These are phyloP conservation scores for Erysimum cheiri DNA, from an alignment of 441 rosid genomes.

Conservation along the genomic window DNA sequence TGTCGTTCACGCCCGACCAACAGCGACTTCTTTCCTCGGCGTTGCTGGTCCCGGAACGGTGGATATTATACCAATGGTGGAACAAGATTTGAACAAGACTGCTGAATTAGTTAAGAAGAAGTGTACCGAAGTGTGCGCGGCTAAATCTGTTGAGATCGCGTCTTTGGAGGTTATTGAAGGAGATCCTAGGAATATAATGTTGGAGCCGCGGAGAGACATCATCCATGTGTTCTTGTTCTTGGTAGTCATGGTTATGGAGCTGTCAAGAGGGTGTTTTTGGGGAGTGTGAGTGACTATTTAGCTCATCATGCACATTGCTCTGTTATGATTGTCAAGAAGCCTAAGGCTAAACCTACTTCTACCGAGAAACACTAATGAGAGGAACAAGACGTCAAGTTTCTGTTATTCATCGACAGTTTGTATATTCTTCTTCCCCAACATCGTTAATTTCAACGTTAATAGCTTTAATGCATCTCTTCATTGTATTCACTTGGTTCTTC, in stretches of 20 bases:
- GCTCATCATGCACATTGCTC: slow-evolving; percentile 43
- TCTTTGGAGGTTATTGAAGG: slow-evolving; percentile 47
- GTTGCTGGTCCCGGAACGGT: slow-evolving; percentile 51
- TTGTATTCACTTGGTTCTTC: not conserved
- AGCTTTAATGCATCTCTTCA: not conserved
- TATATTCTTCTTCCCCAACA: slow-evolving; percentile 5
- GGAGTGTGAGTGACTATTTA: slow-evolving; percentile 41
- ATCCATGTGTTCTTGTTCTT: slow-evolving; percentile 53
- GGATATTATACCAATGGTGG: slow-evolving; percentile 48
- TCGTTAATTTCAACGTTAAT: not conserved
- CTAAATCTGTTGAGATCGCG: slow-evolving; percentile 45
- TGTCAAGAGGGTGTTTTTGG: slow-evolving; percentile 47
- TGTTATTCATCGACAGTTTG: not conserved
- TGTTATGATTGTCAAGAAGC: slow-evolving; percentile 39
- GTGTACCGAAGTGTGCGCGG: slow-evolving; percentile 45
- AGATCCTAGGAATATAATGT: slow-evolving; percentile 53
- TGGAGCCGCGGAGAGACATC: slow-evolving; percentile 52
- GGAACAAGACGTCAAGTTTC: not conserved
- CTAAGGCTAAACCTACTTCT: slow-evolving; percentile 14
- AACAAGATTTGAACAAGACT: slow-evolving; percentile 47
- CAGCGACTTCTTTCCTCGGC: slow-evolving; percentile 41
- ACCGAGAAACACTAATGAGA: not conserved
- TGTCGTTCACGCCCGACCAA: slow-evolving; percentile 50
- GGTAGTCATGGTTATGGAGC: slow-evolving; percentile 63
- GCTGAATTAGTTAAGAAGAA: slow-evolving; percentile 41